These are phyloP conservation scores for Zygosaccharomyces bailii DNA, from an alignment of 805 yeast genomes.

Conservation along the genomic window DNA sequence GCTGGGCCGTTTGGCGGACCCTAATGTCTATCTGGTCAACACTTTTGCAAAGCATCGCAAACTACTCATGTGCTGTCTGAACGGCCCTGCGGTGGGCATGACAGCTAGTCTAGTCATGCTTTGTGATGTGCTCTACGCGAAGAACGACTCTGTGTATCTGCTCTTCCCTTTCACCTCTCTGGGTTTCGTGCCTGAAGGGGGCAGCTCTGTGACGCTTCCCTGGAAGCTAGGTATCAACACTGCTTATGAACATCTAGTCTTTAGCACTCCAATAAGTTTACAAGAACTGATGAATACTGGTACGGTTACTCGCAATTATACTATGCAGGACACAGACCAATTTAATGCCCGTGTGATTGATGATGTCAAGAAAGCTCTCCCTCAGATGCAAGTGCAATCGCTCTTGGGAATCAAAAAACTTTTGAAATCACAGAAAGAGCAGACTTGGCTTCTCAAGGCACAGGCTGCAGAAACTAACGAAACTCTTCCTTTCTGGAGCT, in stretches of 20 bases:
- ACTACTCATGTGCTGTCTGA: slow-evolving; percentile 65
- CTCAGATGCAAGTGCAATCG: slow-evolving; percentile 33
- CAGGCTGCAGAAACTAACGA: slow-evolving; percentile 21
- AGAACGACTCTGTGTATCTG: slow-evolving; percentile 53
- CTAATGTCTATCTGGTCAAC: slow-evolving; percentile 65
- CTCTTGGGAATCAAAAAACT: slow-evolving; percentile 42
- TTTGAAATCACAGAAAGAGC: slow-evolving; percentile 25
- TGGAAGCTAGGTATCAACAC: slow-evolving; percentile 68
- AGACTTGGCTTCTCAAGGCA: slow-evolving; percentile 14
- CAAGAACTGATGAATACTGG: slow-evolving; percentile 53
- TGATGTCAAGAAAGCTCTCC: slow-evolving; percentile 39
- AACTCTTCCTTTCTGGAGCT: slow-evolving; percentile 30
- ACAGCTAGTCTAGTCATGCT: slow-evolving; percentile 66
- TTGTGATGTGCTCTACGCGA: slow-evolving; percentile 71
- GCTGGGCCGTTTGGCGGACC: slow-evolving; percentile 52
- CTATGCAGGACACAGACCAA: slow-evolving; percentile 40
- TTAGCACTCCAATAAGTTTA: slow-evolving; percentile 61
- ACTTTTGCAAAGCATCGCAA: slow-evolving; percentile 67
- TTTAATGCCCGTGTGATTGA: slow-evolving; percentile 44
- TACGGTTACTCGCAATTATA: slow-evolving; percentile 55
- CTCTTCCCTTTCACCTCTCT: slow-evolving; percentile 76
- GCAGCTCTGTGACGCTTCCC: slow-evolving; percentile 62
- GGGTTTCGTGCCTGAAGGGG: slow-evolving; percentile 82
- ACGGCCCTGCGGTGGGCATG: slow-evolving; percentile 86
- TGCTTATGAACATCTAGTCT: slow-evolving; percentile 69